Conservation (phyloP, 2,329 filamentous ascomycete species). For the Tolypocladium tropicale region DNA sequence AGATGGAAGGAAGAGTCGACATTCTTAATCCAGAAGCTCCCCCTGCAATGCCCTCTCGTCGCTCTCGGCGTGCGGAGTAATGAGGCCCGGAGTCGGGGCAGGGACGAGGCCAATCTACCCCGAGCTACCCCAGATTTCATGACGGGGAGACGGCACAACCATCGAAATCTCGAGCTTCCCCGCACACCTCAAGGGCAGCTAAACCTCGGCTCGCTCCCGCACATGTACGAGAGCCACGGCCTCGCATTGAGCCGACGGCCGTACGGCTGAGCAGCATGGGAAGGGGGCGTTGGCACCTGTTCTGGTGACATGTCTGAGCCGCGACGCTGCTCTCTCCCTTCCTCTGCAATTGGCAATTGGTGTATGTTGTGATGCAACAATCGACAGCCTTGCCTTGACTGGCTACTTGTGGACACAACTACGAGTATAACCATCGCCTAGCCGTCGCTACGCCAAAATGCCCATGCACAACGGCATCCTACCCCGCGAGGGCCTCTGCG, state of each 20-base stretch:
- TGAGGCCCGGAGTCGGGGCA: background rate
- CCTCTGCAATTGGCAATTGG: too few species aligned
- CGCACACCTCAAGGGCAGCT: background rate
- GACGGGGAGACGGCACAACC: background rate
- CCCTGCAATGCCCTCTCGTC: background rate
- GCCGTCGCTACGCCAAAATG: slow-evolving; percentile 11
- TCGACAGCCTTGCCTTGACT: background rate
- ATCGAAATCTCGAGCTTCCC: slow-evolving; percentile 1
- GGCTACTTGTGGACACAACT: background rate
- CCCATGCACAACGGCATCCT: slow-evolving; percentile 39
- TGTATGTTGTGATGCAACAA: background rate
- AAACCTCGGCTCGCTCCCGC: slow-evolving; percentile 2
- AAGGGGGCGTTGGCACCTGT: background rate
- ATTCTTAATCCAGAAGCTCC: too few species aligned
- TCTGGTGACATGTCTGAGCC: background rate
- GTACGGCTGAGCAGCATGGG: background rate
- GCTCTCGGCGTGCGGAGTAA: background rate
- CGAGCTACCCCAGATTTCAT: background rate
- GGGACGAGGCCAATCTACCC: background rate
- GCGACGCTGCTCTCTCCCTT: background rate
- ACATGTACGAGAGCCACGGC: background rate
- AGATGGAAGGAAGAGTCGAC: too few species aligned
- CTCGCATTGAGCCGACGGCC: background rate
- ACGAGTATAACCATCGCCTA: background rate
- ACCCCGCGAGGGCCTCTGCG: slow-evolving; percentile 47